phyloP scores from a whole-genome alignment of 768 basidiomycete species.

The Collybiopsis luxurians region DNA sequence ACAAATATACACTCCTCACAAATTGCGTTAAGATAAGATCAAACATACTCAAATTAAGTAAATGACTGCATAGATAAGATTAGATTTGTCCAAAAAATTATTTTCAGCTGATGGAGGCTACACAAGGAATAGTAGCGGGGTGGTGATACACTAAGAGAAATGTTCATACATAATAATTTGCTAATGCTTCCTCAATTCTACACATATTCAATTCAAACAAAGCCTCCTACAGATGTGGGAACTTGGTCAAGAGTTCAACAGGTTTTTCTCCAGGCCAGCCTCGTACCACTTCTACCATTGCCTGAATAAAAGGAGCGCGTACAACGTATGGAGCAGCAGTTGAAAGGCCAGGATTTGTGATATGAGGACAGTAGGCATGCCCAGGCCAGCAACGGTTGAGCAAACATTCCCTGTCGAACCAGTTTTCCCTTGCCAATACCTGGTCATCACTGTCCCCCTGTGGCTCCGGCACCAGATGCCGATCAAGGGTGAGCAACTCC shows the following conservation, averaged over 20 bases:
- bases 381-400: not conserved
- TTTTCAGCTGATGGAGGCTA: too few relatives aligned
- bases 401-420: not conserved
- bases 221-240: not conserved
- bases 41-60: too few relatives aligned
- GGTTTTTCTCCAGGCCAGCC: not conserved
- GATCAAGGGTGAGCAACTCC: not conserved
- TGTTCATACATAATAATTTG: not conserved
- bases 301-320: not conserved
- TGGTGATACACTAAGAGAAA: not conserved
- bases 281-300: not conserved
- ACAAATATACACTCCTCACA: too few relatives aligned
- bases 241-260: not conserved
- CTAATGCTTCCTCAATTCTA: not conserved
- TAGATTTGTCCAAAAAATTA: too few relatives aligned
- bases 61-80: too few relatives aligned
- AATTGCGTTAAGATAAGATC: too few relatives aligned
- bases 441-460: not conserved
- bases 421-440: not conserved
- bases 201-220: not conserved
- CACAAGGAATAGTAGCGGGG: not conserved
- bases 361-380: not conserved
- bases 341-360: not conserved
- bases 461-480: not conserved
- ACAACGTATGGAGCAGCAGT: too few relatives aligned